Evolutionary conservation across 257 asterid species (phyloP), one percentile per base, ranked within the genome.

Genomic region (Salvia miltiorrhiza): DNA sequence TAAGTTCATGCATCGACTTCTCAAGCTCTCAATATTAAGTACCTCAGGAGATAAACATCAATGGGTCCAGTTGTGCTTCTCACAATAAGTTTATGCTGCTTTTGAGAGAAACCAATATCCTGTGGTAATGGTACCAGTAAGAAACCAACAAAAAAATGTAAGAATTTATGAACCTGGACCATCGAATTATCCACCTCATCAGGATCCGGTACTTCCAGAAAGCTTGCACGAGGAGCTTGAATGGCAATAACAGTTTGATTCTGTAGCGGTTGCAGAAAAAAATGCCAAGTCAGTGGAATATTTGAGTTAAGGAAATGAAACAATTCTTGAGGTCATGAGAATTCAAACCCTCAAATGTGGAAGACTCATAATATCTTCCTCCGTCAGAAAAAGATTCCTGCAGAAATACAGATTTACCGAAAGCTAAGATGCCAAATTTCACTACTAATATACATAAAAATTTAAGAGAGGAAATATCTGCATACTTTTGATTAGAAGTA

Each of bases 161-260:
- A 43, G 64, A 44, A 69, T 33, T 4, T 32, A 49, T 40, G 43
- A 50, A 21, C 26, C 20, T 2, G n/a, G 14, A 26, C 33, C 56
- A 47, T 56, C 55, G 53, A 58, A 71, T 11, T 33, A 81, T 86
- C 59, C 39, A 87, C 97, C 80, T 80, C 91, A 72, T 86, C 85
- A 40, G 97, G 97, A 76, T 87, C 95, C 23, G 93, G 96, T 57
- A 91, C 95, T 85, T 78, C 88, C 44, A 87, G 37, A 49, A 71
- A 59, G 82, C 93, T 91, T 37, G 93, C 96, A 75, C 75, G 87
- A 17, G 97, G 96, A 76, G 97, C 92, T 83, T 91, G 79, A 54
- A 91, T 32, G 35, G 87, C 88, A 48, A 91, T 81, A 21, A 83
- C 79, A 67, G 87, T 84, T 74, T 81, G 80, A 75, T 85, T 72